phyloP scores from a whole-genome alignment of 2,329 filamentous ascomycete genomes.

The Metarhizium album region DNA sequence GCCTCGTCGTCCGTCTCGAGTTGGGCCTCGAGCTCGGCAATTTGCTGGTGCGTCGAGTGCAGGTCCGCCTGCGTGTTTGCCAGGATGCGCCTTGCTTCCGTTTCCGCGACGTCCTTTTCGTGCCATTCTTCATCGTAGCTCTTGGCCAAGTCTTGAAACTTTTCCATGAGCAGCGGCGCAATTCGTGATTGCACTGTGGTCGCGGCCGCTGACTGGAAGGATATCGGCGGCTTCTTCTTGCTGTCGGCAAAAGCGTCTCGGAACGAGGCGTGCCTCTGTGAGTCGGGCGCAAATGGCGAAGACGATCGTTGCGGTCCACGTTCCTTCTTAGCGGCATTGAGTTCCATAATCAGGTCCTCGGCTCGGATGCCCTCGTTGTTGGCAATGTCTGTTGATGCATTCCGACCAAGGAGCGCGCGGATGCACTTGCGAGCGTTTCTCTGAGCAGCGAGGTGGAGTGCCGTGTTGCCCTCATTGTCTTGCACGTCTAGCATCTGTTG shows the following conservation, averaged over 20 bases:
- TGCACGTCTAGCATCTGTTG: conserved; percentile 70
- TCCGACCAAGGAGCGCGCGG: conserved; percentile 65
- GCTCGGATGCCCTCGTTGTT: conserved; percentile 77
- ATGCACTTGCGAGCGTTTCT: conserved; percentile 85
- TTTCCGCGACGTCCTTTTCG: conserved; percentile 60
- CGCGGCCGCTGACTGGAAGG: conserved; percentile 53
- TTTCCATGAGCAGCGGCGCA: conserved; percentile 57
- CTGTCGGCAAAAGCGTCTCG: conserved; percentile 36
- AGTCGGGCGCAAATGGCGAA: conserved; percentile 55
- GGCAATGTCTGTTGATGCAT: conserved; percentile 70
- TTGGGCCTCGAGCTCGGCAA: conserved; percentile 44
- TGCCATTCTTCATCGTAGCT: conserved; percentile 66
- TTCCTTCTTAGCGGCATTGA: conserved; percentile 59
- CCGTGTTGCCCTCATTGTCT: conserved; percentile 83
- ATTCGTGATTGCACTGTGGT: conserved; percentile 60
- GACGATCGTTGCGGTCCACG: conserved; percentile 66
- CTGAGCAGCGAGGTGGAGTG: conserved; percentile 62
- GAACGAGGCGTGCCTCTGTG: conserved; percentile 43
- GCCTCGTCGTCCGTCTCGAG: conserved; percentile 45
- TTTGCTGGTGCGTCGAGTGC: conserved; percentile 46
- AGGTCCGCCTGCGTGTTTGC: conserved; percentile 59
- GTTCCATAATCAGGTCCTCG: conserved; percentile 68
- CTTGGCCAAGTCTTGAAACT: conserved; percentile 58
- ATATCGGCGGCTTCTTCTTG: conserved; percentile 28
- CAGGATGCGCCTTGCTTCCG: conserved; percentile 55